A percentile compares a stretch with the other conserved stretches of the same genome.
These are phyloP conservation scores for Cyberlindnera mrakii DNA, from an alignment of 805 yeast genomes.

Conservation along the genomic window DNA sequence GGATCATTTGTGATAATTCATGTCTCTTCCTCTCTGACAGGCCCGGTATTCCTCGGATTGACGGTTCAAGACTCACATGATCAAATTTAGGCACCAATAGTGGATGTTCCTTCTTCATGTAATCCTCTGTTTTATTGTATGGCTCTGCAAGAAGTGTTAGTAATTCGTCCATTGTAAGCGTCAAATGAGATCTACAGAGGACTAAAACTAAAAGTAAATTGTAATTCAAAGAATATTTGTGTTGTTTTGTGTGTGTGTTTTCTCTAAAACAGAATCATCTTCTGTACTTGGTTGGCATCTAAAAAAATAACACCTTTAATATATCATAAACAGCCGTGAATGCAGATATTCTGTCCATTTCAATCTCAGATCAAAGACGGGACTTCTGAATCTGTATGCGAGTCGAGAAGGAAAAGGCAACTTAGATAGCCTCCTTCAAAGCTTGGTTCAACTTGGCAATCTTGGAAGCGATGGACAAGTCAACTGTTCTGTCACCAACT, in stretches of 20 bases:
- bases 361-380: too few species aligned
- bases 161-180: neutral
- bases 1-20: conserved; percentile 7
- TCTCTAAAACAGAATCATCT: neutral
- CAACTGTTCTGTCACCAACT: conserved; percentile 95
- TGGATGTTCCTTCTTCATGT: neutral
- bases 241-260: neutral
- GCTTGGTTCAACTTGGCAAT: conserved; percentile 85
- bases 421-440: conserved; percentile 77
- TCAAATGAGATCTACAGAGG: neutral
- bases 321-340: neutral
- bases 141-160: conserved; percentile 1
- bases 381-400: too few species aligned
- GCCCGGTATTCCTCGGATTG: neutral
- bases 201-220: neutral
- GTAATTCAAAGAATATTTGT: neutral
- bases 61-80: neutral
- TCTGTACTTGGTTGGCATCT: too few species aligned
- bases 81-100: neutral
- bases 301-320: neutral
- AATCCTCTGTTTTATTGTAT: neutral
- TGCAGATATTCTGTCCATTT: neutral
- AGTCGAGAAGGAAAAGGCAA: neutral
- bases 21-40: conserved; percentile 11
- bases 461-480: conserved; percentile 79